A percentile compares a stretch with the other conserved stretches of the same genome.
phyloP scores from a whole-genome alignment of 1,139 yeast species.

The Magnusiomyces paraingens region DNA sequence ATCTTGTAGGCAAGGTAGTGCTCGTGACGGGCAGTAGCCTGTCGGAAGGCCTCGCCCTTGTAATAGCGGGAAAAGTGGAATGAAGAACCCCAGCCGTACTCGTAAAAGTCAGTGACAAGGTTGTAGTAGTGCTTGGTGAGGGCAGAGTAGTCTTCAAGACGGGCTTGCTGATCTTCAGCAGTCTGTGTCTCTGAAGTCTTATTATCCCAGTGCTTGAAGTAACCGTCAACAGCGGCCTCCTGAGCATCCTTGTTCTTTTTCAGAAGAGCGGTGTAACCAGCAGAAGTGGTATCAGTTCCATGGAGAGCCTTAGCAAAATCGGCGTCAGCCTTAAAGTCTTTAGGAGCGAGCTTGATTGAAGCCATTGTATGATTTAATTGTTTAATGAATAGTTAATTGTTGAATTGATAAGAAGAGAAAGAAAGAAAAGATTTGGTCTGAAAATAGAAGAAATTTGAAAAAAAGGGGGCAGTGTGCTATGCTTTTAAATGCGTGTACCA shows the following conservation, averaged over 20 bases:
- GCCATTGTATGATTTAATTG: slow-evolving; percentile 20
- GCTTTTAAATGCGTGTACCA: background rate
- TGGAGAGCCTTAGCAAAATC: slow-evolving; percentile 81
- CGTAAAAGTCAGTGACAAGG: slow-evolving; percentile 93
- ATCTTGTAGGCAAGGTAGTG: slow-evolving; percentile 88
- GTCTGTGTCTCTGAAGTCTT: slow-evolving; percentile 51
- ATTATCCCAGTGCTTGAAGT: slow-evolving; percentile 91
- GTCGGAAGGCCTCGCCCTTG: slow-evolving; percentile 87
- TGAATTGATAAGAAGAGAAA: background rate
- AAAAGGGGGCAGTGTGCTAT: background rate
- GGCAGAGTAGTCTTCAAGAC: slow-evolving; percentile 79
- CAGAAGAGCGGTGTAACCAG: slow-evolving; percentile 72
- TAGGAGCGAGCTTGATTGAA: slow-evolving; percentile 33
- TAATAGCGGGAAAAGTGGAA: slow-evolving; percentile 95
- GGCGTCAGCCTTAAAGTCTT: slow-evolving; percentile 35
- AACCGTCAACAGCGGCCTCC: slow-evolving; percentile 77
- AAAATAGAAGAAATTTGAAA: background rate
- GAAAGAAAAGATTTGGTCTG: background rate
- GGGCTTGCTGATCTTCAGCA: slow-evolving; percentile 56
- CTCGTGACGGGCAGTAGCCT: slow-evolving; percentile 95
- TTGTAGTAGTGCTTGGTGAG: slow-evolving; percentile 94
- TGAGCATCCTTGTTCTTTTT: slow-evolving; percentile 75
- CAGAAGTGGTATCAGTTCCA: slow-evolving; percentile 58
- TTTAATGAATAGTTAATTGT: background rate
- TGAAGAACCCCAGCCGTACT: slow-evolving; percentile 99